Base-by-base conservation (phyloP, 1,284 basidiomycete species). In the Austroboletus novae-zelandiae region DNA sequence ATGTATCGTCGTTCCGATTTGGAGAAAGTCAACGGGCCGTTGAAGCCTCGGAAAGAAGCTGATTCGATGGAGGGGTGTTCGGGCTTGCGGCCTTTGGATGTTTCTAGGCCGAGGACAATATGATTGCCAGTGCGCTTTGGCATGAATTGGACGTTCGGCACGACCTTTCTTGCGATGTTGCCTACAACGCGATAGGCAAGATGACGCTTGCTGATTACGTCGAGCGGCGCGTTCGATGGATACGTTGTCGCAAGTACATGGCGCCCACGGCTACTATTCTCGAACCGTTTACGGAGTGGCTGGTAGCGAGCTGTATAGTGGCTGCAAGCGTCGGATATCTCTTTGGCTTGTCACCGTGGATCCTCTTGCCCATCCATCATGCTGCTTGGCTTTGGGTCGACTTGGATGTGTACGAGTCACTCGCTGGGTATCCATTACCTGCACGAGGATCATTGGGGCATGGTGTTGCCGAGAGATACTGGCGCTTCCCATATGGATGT, bases 21-120 rank as follows among this genome's bases (percentile, higher is more conserved):
- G 39, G 88, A 91, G 47, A 78, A 78, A 27, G 76, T 89, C 46
- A 80, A 83, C 53, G 85, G 80, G 15, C 78, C 81, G 1, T 66
- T 84, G 47, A 79, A 77, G 57, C 79, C 77, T 27, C 67, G 67
- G 32, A 55, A 61, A 8, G 63, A 61, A 23, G 57, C 56, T 40
- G 67, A 62, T 18, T 57, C 56, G 14, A 56, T 55, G 35, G 70
- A 69, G 44, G 59, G 71, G 67, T 66, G n/a, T 60, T 69, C 39
- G 94, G 89, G 0, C 75, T 98, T 20, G 76, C 83, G 5, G 86
- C 83, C 0, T 97, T 95, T 58, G 86, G 87, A 0, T 82, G 86
- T 17, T 97, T 88, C 70, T 78, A 97, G 42, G 94, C 94, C 0
- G 94, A 98, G 71, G 94, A 98, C 72, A 97, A 97, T 71, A 95